Evolutionary conservation across 2,329 filamentous ascomycete species (phyloP).

Genomic region (Fonsecaea erecta): DNA sequence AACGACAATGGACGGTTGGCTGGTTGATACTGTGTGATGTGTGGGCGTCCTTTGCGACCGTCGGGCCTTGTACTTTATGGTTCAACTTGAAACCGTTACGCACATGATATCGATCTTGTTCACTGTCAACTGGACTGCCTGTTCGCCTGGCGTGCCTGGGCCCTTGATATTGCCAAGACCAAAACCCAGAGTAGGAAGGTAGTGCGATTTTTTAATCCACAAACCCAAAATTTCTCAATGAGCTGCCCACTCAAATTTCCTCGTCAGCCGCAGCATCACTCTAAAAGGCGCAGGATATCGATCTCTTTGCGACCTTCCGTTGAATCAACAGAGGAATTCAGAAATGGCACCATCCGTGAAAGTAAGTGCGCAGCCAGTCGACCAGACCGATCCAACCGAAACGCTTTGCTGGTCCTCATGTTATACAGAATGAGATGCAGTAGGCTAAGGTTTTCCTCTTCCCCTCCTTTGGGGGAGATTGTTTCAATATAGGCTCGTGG

Average conservation of each 20-base stretch:
- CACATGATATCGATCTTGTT: background rate
- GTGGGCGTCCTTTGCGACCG: background rate
- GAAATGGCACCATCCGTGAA: constrained; percentile 34
- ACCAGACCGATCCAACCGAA: constrained; percentile 59
- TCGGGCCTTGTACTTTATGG: background rate
- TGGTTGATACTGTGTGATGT: background rate
- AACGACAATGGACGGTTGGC: background rate
- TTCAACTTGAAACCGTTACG: background rate
- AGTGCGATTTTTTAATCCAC: constrained; percentile 1
- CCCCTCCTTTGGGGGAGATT: constrained; percentile 42
- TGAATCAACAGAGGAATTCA: constrained; percentile 23
- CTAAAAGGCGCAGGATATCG: constrained; percentile 76
- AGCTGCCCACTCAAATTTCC: background rate
- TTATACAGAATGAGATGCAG: constrained; percentile 59
- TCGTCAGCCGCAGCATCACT: background rate
- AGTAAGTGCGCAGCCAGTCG: constrained; percentile 34
- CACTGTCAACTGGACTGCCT: too few species aligned
- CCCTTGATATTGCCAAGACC: background rate
- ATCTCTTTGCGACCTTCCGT: constrained; percentile 73
- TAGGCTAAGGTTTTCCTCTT: constrained; percentile 80
- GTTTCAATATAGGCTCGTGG: constrained; percentile 48
- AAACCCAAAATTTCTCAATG: background rate
- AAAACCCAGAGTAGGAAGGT: background rate
- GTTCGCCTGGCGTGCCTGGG: too few species aligned
- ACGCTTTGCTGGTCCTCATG: constrained; percentile 84